Evolutionary conservation across 2,329 filamentous ascomycete species (phyloP).

Genomic region (Scedosporium dehoogii): DNA sequence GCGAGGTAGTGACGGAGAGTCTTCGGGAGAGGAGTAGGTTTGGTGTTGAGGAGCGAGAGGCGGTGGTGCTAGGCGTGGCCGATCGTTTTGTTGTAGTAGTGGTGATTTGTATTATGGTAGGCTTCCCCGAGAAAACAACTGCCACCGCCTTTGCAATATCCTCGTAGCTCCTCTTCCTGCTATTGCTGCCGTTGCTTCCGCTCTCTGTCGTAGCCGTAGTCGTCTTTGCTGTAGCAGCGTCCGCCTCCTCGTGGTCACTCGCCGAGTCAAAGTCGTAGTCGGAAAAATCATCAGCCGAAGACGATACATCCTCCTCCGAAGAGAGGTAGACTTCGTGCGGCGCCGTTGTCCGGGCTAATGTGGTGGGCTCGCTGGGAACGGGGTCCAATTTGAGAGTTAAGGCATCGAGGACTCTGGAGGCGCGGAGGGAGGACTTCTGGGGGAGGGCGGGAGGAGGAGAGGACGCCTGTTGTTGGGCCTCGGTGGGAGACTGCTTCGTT

Average conservation of each 20-base stretch:
- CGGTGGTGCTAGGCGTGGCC: slow-evolving; percentile 22
- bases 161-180: slow-evolving; percentile 30
- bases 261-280: slow-evolving; percentile 41
- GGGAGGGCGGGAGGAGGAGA: slow-evolving; percentile 29
- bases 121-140: slow-evolving; percentile 50
- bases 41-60: not conserved
- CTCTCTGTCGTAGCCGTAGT: no score
- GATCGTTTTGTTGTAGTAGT: slow-evolving; percentile 19
- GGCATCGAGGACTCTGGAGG: slow-evolving; percentile 29
- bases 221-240: slow-evolving; percentile 3
- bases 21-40: slow-evolving; percentile 21
- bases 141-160: slow-evolving; percentile 49
- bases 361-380: slow-evolving; percentile 16
- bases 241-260: slow-evolving; percentile 21
- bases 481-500: slow-evolving; percentile 7
- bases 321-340: slow-evolving; percentile 55
- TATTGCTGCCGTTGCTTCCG: no score
- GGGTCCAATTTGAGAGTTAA: slow-evolving; percentile 23
- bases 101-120: slow-evolving; percentile 43
- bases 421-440: slow-evolving; percentile 31
- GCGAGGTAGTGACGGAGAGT: slow-evolving; percentile 20
- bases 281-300: slow-evolving; percentile 50
- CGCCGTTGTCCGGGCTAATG: slow-evolving; percentile 10
- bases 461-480: slow-evolving; percentile 5
- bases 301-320: slow-evolving; percentile 56